Conservation (phyloP, 169 alveolate genomes). For the Cryptosporidium ryanae region DNA sequence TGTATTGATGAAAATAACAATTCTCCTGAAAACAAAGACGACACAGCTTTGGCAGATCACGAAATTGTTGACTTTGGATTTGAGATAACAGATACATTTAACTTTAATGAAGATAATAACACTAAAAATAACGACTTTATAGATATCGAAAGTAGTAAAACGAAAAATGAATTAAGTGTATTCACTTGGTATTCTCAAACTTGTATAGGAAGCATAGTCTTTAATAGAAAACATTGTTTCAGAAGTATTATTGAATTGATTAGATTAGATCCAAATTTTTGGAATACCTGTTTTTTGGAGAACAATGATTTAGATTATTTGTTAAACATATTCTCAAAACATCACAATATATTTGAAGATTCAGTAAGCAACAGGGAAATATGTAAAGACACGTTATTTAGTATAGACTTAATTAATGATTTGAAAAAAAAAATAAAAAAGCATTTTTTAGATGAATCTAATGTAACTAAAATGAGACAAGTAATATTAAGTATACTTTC, state of each 20-base stretch:
- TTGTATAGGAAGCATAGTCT: background rate
- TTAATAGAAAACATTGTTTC: background rate
- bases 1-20: background rate
- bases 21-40: background rate
- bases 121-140: background rate
- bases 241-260: conserved; percentile 5
- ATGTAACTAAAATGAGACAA: background rate
- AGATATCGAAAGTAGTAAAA: background rate
- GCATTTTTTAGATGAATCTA: background rate
- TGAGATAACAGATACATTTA: conserved; percentile 9
- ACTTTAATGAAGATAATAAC: background rate
- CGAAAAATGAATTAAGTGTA: background rate
- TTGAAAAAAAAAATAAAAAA: background rate
- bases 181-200: conserved; percentile 40
- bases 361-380: conserved; percentile 19
- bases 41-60: background rate
- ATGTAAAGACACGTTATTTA: conserved; percentile 26
- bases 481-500: background rate
- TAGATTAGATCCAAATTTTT: conserved; percentile 45
- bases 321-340: background rate
- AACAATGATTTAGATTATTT: background rate
- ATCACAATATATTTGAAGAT: conserved; percentile 5
- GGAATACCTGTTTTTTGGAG: conserved; percentile 52
- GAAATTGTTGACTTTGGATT: conserved; percentile 62
- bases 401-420: conserved; percentile 6